phyloP scores from a whole-genome alignment of 352 stramenopile species.

The Globisporangium paroecandrum region DNA sequence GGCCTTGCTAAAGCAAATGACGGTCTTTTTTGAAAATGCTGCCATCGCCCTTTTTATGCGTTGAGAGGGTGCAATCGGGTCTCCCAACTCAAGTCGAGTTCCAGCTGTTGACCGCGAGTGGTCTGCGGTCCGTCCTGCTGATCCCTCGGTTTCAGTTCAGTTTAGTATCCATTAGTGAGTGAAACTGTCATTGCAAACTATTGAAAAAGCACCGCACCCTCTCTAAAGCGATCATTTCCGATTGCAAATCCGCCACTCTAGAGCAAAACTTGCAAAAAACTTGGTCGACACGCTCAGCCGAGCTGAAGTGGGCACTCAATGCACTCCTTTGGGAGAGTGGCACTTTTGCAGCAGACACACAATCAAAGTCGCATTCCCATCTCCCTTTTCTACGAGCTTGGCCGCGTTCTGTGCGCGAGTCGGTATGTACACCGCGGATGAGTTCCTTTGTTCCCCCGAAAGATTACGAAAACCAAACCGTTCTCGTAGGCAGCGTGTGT shows the following conservation, averaged over 20 bases:
- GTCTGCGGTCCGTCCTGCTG: background rate
- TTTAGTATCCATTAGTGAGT: background rate
- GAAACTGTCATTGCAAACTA: background rate
- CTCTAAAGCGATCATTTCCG: background rate
- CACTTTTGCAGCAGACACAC: background rate
- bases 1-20: background rate
- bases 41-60: background rate
- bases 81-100: background rate
- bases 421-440: conserved; percentile 6
- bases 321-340: background rate
- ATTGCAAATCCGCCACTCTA: background rate
- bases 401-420: background rate
- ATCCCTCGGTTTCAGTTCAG: conserved; percentile 1
- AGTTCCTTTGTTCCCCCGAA: conserved; percentile 1
- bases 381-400: background rate
- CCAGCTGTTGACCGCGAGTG: background rate
- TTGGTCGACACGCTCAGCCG: background rate
- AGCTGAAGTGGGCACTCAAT: background rate
- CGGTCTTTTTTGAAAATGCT: background rate
- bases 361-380: conserved; percentile 1
- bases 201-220: background rate
- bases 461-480: conserved; percentile 1
- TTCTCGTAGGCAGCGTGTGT: background rate
- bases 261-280: background rate
- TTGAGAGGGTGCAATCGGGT: background rate